Evolutionary conservation across 495 filamentous ascomycete genomes (phyloP).

Genomic region (Elasticomyces elasticus): DNA sequence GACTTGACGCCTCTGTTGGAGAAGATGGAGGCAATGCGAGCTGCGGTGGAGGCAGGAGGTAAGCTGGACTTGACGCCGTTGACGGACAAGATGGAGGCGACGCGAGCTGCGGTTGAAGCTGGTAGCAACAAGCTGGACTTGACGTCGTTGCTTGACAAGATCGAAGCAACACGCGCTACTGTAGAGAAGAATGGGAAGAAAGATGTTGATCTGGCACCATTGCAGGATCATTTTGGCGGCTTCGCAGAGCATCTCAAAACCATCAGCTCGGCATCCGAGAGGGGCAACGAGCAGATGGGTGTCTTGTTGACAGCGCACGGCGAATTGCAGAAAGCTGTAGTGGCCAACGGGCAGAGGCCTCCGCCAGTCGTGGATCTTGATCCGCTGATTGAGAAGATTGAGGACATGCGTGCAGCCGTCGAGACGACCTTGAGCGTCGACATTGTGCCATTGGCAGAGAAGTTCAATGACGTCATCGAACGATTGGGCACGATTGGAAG

Average conservation of each 20-base stretch:
- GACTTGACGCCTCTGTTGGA: slow-evolving; percentile 3
- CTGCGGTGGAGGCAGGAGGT: neutral
- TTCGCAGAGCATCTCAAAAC: neutral
- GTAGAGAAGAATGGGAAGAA: neutral
- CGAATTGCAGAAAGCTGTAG: slow-evolving; percentile 1
- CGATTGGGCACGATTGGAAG: neutral
- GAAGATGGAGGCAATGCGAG: neutral
- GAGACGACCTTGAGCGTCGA: neutral
- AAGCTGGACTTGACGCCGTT: slow-evolving; percentile 5
- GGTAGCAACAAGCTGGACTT: neutral
- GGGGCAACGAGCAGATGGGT: neutral
- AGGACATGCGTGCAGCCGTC: neutral
- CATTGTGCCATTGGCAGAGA: neutral
- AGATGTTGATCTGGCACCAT: neutral
- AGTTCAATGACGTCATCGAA: neutral
- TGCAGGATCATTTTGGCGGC: neutral
- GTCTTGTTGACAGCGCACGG: neutral
- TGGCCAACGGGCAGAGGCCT: slow-evolving; percentile 1
- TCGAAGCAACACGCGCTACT: neutral
- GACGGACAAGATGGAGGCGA: neutral
- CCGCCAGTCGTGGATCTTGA: neutral
- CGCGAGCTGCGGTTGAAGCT: neutral
- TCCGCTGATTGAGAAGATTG: neutral
- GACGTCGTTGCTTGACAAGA: neutral
- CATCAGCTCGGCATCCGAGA: neutral